Conservation (phyloP, 2,329 filamentous ascomycete species). For the Amesomyces nigricolor region DNA sequence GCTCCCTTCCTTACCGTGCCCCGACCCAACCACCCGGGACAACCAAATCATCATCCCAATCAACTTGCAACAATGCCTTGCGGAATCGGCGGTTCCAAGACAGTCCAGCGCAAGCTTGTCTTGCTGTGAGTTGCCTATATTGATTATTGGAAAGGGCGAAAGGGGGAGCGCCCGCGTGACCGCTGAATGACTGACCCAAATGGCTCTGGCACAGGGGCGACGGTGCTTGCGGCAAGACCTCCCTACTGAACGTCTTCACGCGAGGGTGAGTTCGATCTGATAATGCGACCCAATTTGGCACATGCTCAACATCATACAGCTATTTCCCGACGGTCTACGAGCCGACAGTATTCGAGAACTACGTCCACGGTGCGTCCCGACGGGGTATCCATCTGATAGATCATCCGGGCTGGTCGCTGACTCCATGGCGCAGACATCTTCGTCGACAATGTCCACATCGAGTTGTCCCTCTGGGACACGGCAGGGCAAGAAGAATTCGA, state of each 20-base stretch:
- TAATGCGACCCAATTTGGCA: background rate
- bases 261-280: slow-evolving; percentile 62
- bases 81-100: slow-evolving; percentile 69
- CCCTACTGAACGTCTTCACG: slow-evolving; percentile 94
- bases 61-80: slow-evolving; percentile 34
- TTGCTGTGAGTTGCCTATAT: slow-evolving; percentile 60
- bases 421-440: slow-evolving; percentile 68
- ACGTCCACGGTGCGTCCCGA: slow-evolving; percentile 74
- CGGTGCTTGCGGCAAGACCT: slow-evolving; percentile 95
- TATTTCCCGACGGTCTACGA: slow-evolving; percentile 99
- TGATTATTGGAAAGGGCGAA: background rate
- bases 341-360: slow-evolving; percentile 98
- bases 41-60: background rate
- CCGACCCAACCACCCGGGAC: background rate
- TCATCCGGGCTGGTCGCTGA: slow-evolving; percentile 1
- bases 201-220: slow-evolving; percentile 60
- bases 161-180: background rate
- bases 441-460: slow-evolving; percentile 94
- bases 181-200: slow-evolving; percentile 2
- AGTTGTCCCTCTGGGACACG: slow-evolving; percentile 96
- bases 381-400: background rate
- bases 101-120: slow-evolving; percentile 93
- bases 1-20: background rate
- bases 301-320: slow-evolving; percentile 39
- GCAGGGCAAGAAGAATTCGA: slow-evolving; percentile 99